Base-by-base conservation (phyloP, 805 yeast genomes). In the Candida verbasci region DNA sequence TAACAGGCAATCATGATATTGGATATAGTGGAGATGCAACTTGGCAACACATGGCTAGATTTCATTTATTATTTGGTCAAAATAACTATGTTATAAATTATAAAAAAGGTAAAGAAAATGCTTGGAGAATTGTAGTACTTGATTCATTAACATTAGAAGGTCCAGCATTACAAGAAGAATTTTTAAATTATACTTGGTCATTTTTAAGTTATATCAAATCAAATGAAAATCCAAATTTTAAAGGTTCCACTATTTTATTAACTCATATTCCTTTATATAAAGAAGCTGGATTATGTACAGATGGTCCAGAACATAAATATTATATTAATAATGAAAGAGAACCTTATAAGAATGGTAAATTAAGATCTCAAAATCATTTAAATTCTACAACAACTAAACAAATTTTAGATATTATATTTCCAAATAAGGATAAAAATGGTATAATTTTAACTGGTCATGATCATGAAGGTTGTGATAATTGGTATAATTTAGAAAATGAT, bases 1-100 rank as follows among this genome's bases (percentile, higher is more conserved):
- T 93, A 31, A 81, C 95, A 1, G 98, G 98, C 2, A 93, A 93
- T 56, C 98, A 93, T 56, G 98, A 93, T 56, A 80, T 91, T 32
- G 98, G 98, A 0, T 91, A 93, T 55, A 76, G 85, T 32, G 97
- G 97, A 0, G 98, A 93, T 58, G 86, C 94, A 27, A 88, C 96
- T 0, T 79, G 80, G 65, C 96, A 86, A 50, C 95, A 94, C 50
- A 77, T 87, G 78, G 76, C 86, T 1, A 69, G 98, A 46, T 93
- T 78, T 62, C 71, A 70, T 37, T 63, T 65, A 26, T 62, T 83
- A 20, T 93, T 84, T 60, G 98, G 98, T 23, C 76, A 79, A 48
- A 86, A 87, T 50, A 91, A 91, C 58, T 91, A 70, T 54, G 86
- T 86, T 63, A 76, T 83, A 34, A 84, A 82, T 53, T 80, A 82